Base-by-base conservation (phyloP, 176 grass and related monocot genomes). In the Oryza brachyantha region DNA sequence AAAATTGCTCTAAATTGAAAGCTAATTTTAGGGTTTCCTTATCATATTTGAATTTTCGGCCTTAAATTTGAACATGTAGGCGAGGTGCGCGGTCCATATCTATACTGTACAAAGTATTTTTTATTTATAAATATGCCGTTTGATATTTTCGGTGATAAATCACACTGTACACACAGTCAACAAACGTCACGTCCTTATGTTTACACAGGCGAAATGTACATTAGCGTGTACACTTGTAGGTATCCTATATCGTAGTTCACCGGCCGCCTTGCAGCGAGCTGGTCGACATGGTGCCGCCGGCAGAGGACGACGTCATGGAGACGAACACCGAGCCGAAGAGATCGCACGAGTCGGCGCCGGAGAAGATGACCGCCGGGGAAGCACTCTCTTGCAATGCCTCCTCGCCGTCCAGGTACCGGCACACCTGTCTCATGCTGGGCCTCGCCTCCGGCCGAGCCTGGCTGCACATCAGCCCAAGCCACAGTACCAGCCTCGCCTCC, bases 381-480 rank as follows among this genome's bases (percentile, higher is more conserved):
- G 14, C 24, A 38, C 76, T 68, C 72, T 76, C 80, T 4, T 32
- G 48, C 25, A 86, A 40, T 21, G 13, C 22, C 74, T 91, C 85
- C 39, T 79, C 63, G 29, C 71, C 64, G 69, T 78, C 22, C 58
- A 87, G 85, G 14, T 73, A 85, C 43, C 17, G 54, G 25, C 61
- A 80, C 19, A 85, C 89, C 57, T 85, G 81, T 27, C 66, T 84
- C 57, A 87, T 87, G 25, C 70, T 76, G 4, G 89, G 89, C 81
- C 85, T 77, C 10, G 68, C 75, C 41, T 81, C 89, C n/a, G 85
- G 54, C 36, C 39, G 13, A 40, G 65, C 75, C 28, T 84, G 84
- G 57, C 80, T 87, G 37, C 81, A 91, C 22, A 87, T 29, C 25
- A 87, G 22, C 8, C 89, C 85, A 12, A 91, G 75, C 75, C 83